Base-by-base conservation (phyloP, 208 protist species). In the Leishmania martiniquensis region DNA sequence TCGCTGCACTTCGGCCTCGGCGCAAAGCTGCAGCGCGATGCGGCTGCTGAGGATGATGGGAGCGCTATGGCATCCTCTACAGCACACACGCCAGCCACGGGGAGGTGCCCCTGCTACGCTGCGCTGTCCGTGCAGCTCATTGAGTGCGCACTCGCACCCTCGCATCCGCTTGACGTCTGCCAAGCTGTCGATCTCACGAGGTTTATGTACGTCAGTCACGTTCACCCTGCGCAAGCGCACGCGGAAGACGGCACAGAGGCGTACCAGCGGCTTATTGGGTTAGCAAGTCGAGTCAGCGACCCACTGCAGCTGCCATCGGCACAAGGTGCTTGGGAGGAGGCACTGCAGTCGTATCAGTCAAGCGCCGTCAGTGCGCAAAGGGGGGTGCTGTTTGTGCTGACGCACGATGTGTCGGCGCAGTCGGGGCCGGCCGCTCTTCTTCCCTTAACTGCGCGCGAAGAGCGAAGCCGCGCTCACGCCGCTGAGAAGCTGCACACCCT, bases 211-310 rank as follows among this genome's bases (percentile, higher is more conserved):
- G 42, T 25, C 10, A 0, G 29, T 9, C 37, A 80, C 37, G 34
- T 90, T n/a, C 65, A 62, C 20, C 70, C 80, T 7, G 83, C 86
- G 0, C 78, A 90, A 45, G 72, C 77, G 55, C 72, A 81, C 39
- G 77, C 65, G 2, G 81, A 84, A 39, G 80, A 85, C 32, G 86
- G 86, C 66, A 82, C 80, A 34, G 81, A 83, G 1, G 73, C 77
- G 15, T 80, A 84, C n/a, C 68, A 57, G 63, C 17, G 51, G 37
- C 22, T 77, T 12, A 29, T 72, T 10, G n/a, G 12, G n/a, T 60
- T 75, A 4, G 29, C 55, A 29, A 63, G 54, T 1, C 37, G 13
- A 57, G 20, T 9, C 22, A 7, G 25, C 13, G 55, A n/a, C 13
- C 67, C 34, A 7, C 44, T 25, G 66, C 42, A 54, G 32, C 10